Evolutionary conservation across 805 yeast genomes (phyloP).

Genomic region (Saccharomyces kudriavzevii): DNA sequence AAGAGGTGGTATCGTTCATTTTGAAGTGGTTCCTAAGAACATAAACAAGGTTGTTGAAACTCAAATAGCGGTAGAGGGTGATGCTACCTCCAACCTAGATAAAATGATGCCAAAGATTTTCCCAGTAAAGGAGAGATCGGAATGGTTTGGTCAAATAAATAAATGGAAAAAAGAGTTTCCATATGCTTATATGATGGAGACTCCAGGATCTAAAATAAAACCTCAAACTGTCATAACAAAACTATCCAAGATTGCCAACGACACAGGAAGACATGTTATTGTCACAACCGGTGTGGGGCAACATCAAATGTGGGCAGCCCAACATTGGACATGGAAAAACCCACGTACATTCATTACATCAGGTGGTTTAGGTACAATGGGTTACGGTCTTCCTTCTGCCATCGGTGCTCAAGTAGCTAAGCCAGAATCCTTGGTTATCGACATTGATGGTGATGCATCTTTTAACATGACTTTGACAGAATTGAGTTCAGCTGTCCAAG

Average conservation of each 20-base stretch:
- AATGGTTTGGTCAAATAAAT: conserved; percentile 68
- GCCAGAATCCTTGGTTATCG: conserved; percentile 92
- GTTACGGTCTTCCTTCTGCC: conserved; percentile 94
- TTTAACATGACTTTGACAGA: conserved; percentile 96
- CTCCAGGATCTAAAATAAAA: conserved; percentile 71
- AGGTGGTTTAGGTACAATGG: conserved; percentile 99
- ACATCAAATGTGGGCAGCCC: conserved; percentile 99
- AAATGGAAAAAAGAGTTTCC: conserved; percentile 87
- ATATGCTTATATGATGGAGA: conserved; percentile 71
- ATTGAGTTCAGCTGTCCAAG: conserved; percentile 90
- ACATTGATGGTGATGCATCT: conserved; percentile 98
- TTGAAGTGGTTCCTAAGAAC: conserved; percentile 93
- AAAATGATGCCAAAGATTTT: conserved; percentile 64
- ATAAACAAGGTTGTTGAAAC: conserved; percentile 96
- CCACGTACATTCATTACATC: conserved; percentile 96
- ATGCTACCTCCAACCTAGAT: conserved; percentile 71
- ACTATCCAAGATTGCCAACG: conserved; percentile 60
- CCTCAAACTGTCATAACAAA: conserved; percentile 88
- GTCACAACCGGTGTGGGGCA: conserved; percentile 98
- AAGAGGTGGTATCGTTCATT: conserved; percentile 94
- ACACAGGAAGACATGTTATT: conserved; percentile 58
- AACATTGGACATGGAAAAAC: conserved; percentile 85
- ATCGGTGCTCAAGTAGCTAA: conserved; percentile 96
- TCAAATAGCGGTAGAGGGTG: conserved; percentile 95
- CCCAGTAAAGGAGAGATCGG: conserved; percentile 57